These are phyloP conservation scores for Boletus calvinii DNA, from an alignment of 1,284 basidiomycete genomes.

Conservation along the genomic window DNA sequence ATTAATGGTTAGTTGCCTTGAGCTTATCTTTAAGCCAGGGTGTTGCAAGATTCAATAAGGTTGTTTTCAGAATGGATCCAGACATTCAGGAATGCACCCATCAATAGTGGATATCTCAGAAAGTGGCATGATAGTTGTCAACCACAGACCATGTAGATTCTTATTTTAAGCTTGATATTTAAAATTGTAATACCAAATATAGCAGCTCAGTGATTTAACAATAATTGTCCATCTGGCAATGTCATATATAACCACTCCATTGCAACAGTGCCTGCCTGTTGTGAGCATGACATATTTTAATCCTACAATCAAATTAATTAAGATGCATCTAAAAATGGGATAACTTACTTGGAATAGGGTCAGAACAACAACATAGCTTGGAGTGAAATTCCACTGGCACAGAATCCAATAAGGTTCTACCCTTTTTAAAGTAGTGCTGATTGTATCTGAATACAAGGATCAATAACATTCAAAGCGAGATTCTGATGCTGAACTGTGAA, in stretches of 20 bases:
- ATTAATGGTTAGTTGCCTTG: neutral
- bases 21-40: too few species aligned
- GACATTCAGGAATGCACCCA: neutral
- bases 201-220: neutral
- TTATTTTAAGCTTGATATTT: neutral
- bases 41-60: neutral
- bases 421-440: neutral
- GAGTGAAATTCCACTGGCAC: too few species aligned
- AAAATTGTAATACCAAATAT: neutral
- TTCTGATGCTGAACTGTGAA: slow-evolving; percentile 4
- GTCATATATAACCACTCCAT: too few species aligned
- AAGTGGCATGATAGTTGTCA: too few species aligned
- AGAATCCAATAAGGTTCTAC: neutral
- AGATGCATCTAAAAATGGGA: neutral
- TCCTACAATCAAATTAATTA: neutral
- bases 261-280: neutral
- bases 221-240: neutral
- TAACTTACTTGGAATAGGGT: too few species aligned
- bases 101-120: neutral
- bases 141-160: neutral
- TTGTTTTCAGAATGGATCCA: neutral
- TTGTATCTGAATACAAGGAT: neutral
- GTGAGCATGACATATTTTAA: neutral
- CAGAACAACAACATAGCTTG: too few species aligned
- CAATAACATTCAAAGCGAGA: neutral